Conservation (phyloP, 1,284 basidiomycete species). For the Moesziomyces antarcticus region DNA sequence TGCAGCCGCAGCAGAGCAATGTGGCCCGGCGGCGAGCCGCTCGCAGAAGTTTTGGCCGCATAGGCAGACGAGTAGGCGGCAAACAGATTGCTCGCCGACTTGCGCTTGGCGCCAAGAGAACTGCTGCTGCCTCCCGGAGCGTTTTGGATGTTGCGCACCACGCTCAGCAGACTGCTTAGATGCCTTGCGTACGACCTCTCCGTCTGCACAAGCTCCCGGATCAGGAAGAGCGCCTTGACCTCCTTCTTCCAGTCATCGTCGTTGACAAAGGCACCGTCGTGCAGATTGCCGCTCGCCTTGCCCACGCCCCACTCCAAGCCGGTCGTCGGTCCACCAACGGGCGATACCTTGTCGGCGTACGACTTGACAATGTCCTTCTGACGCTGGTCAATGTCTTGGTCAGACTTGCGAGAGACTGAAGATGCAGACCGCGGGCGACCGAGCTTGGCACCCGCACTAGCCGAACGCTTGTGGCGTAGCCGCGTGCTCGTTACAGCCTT, state of each 20-base stretch:
- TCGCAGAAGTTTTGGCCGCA: slow-evolving; percentile 12
- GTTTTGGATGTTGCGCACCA: slow-evolving; percentile 44
- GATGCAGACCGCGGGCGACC: slow-evolving; percentile 9
- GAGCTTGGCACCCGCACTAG: slow-evolving; percentile 27
- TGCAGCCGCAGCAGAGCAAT: slow-evolving; percentile 52
- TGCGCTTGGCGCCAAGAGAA: slow-evolving; percentile 26
- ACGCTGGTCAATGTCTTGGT: slow-evolving; percentile 28
- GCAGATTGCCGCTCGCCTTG: slow-evolving; percentile 55
- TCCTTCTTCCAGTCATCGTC: slow-evolving; percentile 66
- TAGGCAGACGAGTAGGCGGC: slow-evolving; percentile 32
- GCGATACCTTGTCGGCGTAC: slow-evolving; percentile 20
- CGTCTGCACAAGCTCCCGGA: slow-evolving; percentile 65
- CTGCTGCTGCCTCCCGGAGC: slow-evolving; percentile 9
- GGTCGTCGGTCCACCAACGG: slow-evolving; percentile 14
- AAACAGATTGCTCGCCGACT: slow-evolving; percentile 32
- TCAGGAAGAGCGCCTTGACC: slow-evolving; percentile 64
- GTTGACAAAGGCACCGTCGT: slow-evolving; percentile 56
- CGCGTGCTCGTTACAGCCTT: background rate
- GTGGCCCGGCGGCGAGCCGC: slow-evolving; percentile 34
- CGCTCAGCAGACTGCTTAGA: slow-evolving; percentile 55
- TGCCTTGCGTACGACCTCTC: slow-evolving; percentile 63
- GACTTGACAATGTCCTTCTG: slow-evolving; percentile 47
- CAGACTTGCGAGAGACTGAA: slow-evolving; percentile 4
- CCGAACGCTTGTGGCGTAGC: slow-evolving; percentile 26
- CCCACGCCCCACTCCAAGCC: slow-evolving; percentile 54